A percentile compares a stretch with the other conserved stretches of the same genome.
phyloP scores from a whole-genome alignment of 2,329 filamentous ascomycete species.

The Penicillium olsonii region DNA sequence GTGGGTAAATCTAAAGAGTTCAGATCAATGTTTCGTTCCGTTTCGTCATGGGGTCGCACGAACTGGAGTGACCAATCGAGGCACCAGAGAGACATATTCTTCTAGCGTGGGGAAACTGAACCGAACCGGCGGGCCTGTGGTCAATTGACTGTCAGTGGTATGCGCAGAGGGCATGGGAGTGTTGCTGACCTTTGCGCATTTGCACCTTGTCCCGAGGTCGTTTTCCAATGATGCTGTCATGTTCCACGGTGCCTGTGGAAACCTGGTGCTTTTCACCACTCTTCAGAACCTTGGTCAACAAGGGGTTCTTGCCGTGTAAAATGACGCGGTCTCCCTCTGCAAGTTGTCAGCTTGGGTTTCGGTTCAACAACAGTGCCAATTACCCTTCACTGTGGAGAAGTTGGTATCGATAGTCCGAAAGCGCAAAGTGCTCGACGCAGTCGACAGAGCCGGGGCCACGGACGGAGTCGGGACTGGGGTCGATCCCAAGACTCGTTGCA shows the following conservation, averaged over 20 bases:
- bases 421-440: constrained; percentile 21
- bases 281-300: constrained; percentile 46
- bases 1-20: constrained; percentile 64
- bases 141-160: constrained; percentile 1
- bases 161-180: background rate
- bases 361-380: background rate
- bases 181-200: constrained; percentile 51
- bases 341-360: constrained; percentile 10
- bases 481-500: constrained; percentile 34
- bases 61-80: constrained; percentile 74
- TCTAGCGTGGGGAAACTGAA: constrained; percentile 68
- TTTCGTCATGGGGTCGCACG: constrained; percentile 27
- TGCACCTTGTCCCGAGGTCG: constrained; percentile 59
- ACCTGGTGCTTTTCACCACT: constrained; percentile 38
- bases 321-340: constrained; percentile 49
- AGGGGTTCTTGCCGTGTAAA: constrained; percentile 39
- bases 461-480: background rate
- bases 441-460: background rate
- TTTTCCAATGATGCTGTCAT: constrained; percentile 65
- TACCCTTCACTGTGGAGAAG: constrained; percentile 43
- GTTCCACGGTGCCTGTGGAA: constrained; percentile 40
- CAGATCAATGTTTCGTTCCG: constrained; percentile 13
- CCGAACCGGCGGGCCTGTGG: constrained; percentile 51
- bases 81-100: constrained; percentile 69
- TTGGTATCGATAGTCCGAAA: constrained; percentile 38